Conservation (phyloP, 352 stramenopile species). For the Vaucheria bursata region DNA sequence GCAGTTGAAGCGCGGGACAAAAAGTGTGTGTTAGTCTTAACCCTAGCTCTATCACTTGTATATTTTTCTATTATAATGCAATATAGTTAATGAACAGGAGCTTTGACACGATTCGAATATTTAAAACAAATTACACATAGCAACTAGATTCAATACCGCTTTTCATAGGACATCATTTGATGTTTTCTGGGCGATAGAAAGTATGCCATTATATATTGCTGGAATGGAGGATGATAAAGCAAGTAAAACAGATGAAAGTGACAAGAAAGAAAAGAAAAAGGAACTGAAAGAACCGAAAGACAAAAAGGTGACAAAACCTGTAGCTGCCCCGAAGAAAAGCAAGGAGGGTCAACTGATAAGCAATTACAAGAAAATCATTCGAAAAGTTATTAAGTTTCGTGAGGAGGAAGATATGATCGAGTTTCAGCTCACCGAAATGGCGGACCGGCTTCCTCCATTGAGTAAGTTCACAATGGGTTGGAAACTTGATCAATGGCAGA, state of each 20-base stretch:
- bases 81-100: too few species aligned
- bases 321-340: neutral
- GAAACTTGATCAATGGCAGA: slow-evolving; percentile 94
- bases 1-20: slow-evolving; percentile 36
- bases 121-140: too few species aligned
- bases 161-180: slow-evolving; percentile 43
- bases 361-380: slow-evolving; percentile 21
- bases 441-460: slow-evolving; percentile 60
- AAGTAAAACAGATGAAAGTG: slow-evolving; percentile 53
- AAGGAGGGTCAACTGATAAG: slow-evolving; percentile 23
- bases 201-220: slow-evolving; percentile 56
- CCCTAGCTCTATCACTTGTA: slow-evolving; percentile 57
- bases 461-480: slow-evolving; percentile 66
- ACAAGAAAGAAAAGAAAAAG: slow-evolving; percentile 56
- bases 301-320: slow-evolving; percentile 47
- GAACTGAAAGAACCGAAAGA: slow-evolving; percentile 48
- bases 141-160: too few species aligned
- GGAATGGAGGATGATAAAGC: slow-evolving; percentile 58
- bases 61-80: slow-evolving; percentile 64
- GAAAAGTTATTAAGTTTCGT: slow-evolving; percentile 39
- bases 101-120: too few species aligned
- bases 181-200: slow-evolving; percentile 51
- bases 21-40: slow-evolving; percentile 12
- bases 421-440: slow-evolving; percentile 69
- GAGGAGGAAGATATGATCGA: slow-evolving; percentile 47